Base-by-base conservation (phyloP, 2,329 filamentous ascomycete genomes). In the Tolypocladium amazonense region DNA sequence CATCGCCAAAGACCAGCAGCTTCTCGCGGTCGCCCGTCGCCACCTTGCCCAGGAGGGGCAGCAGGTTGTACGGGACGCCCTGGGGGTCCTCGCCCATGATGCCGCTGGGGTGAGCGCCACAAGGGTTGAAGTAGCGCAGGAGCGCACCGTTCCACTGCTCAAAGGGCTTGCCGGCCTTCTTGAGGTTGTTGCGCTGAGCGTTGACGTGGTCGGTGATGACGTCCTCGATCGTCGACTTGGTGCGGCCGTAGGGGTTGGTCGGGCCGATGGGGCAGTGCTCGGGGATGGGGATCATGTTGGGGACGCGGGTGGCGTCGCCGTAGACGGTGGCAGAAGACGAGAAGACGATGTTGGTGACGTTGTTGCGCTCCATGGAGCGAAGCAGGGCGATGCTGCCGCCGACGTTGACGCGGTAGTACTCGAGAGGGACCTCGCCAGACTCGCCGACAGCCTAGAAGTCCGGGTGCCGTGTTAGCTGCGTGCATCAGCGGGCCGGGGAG, bases 61-160 rank as follows among this genome's bases (percentile, higher is more conserved):
- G 85, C 64, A 99, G 82, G 79, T 99, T 99, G 82, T 91, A 97
- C 1, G 94, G 94, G 27, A 97, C 85, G 61, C 94, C 94, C 73
- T 96, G 88, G 54, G 94, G 94, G 75, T 99, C 94, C 79, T 99
- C 94, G 67, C 94, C 94, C 92, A 99, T 96, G 75, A 99, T 86
- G 60, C 94, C 95, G 69, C 86, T 93, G 56, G 95, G 94, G 76
- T 99, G 94, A 60, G 92, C 88, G 69, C 94, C 94, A 60, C 89
- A 91, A 37, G 94, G 94, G 82, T 99, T 99, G 81, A 99, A 99
- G 80, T 99, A 99, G 68, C 94, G 86, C 68, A 99, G 82, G 65
- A 97, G 80, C 50, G 93, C 94, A 60, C 85, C 94, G 75, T 97
- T 97, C 90, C 90, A 97, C 70, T 91, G 86, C 70, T 91, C 85